A percentile compares a stretch with the other conserved stretches of the same genome.
These are phyloP conservation scores for Annulohypoxylon truncatum DNA, from an alignment of 2,329 filamentous ascomycete genomes.

Conservation along the genomic window DNA sequence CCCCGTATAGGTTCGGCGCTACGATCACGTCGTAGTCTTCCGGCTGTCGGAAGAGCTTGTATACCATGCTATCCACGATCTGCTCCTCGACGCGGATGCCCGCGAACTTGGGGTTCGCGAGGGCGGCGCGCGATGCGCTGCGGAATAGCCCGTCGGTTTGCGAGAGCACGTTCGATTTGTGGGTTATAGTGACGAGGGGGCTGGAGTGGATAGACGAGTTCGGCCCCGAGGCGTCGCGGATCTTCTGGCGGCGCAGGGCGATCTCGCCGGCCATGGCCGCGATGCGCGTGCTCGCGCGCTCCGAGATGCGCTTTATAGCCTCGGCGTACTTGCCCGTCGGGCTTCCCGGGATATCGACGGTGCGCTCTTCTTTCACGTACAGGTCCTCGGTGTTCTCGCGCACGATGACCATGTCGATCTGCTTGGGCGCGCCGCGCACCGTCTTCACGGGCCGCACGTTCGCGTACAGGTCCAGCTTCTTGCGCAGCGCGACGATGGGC, in stretches of 20 bases:
- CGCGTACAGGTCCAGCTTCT: conserved; percentile 93
- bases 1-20: conserved; percentile 96
- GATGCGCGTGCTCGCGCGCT: conserved; percentile 86
- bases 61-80: conserved; percentile 99
- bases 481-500: conserved; percentile 95
- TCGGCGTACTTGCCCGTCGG: conserved; percentile 87
- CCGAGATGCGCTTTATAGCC: conserved; percentile 96
- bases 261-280: conserved; percentile 95
- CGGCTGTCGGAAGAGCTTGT: conserved; percentile 98
- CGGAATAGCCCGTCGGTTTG: conserved; percentile 98
- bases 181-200: conserved; percentile 92
- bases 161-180: conserved; percentile 97
- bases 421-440: conserved; percentile 70
- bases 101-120: conserved; percentile 72
- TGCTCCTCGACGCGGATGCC: conserved; percentile 86
- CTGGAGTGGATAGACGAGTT: conserved; percentile 73
- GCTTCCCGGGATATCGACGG: conserved; percentile 69
- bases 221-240: conserved; percentile 68
- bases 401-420: conserved; percentile 97
- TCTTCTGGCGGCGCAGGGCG: conserved; percentile 84
- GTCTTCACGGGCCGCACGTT: conserved; percentile 97
- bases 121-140: conserved; percentile 77
- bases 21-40: conserved; percentile 97
- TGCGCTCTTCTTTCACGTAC: conserved; percentile 96
- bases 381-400: conserved; percentile 99